Evolutionary conservation across 371 early-diverging fungal genomes (phyloP).

Genomic region (Actinomucor elegans): DNA sequence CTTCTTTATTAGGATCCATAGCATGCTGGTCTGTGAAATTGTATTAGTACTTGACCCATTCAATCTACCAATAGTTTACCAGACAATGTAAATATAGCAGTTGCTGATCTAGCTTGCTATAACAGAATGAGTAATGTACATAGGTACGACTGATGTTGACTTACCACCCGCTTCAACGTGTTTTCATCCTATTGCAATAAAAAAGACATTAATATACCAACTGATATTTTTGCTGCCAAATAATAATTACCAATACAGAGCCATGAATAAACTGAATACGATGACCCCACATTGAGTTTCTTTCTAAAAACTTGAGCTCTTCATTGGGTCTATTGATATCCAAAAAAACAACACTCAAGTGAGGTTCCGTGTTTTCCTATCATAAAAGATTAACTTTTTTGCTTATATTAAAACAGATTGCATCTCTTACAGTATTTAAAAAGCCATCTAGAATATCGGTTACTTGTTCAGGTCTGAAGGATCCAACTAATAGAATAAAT

Average conservation of each 20-base stretch:
- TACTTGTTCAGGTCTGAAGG: constrained; percentile 54
- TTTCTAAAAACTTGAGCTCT: constrained; percentile 48
- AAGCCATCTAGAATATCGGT: constrained; percentile 63
- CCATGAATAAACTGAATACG: constrained; percentile 48
- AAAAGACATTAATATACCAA: neutral
- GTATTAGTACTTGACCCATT: neutral
- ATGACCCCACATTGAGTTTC: constrained; percentile 46
- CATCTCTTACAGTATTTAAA: constrained; percentile 51
- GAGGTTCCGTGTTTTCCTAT: constrained; percentile 41
- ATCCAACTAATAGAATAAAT: constrained; percentile 66
- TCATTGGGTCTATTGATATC: constrained; percentile 51
- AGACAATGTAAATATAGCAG: constrained; percentile 53
- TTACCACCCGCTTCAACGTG: constrained; percentile 48
- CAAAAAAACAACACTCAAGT: constrained; percentile 58
- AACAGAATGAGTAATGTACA: constrained; percentile 12
- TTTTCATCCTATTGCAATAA: constrained; percentile 22
- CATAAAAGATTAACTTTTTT: neutral
- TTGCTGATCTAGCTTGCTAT: constrained; percentile 45
- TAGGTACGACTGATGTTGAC: neutral
- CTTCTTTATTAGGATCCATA: constrained; percentile 44
- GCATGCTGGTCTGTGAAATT: constrained; percentile 42
- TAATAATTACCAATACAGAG: constrained; percentile 36
- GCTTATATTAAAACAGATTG: neutral
- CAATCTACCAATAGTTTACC: constrained; percentile 20
- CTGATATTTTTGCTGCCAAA: neutral